Conservation (phyloP, 352 stramenopile genomes). For the Globisporangium perplexum region DNA sequence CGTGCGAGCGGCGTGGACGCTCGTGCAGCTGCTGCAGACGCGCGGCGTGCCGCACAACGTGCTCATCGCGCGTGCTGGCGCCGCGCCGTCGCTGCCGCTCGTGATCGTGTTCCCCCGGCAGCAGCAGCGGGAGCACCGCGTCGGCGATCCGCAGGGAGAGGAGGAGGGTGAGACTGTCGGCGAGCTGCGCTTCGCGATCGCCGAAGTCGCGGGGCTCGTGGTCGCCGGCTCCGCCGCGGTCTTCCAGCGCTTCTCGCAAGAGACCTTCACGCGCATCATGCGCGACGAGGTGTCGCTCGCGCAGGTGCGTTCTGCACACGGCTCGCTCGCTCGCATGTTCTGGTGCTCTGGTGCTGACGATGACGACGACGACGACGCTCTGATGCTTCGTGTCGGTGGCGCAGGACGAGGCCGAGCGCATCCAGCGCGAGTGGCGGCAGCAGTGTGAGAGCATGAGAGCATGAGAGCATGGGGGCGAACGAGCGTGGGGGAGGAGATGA, state of each 20-base stretch:
- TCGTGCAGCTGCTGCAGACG: constrained; percentile 36
- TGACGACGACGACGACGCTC: too few species aligned
- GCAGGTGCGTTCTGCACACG: constrained; percentile 18
- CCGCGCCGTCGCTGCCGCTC: constrained; percentile 1
- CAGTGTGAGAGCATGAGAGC: too few species aligned
- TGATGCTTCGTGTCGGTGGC: too few species aligned
- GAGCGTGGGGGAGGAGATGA: too few species aligned
- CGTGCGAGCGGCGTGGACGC: constrained; percentile 25
- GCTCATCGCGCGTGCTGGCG: constrained; percentile 23
- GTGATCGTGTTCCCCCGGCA: constrained; percentile 59
- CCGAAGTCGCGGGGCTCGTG: constrained; percentile 53
- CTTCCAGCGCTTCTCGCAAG: constrained; percentile 33
- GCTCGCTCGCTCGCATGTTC: too few species aligned
- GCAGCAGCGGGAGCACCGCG: constrained; percentile 42
- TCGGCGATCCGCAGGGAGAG: constrained; percentile 1
- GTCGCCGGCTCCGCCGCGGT: constrained; percentile 24
- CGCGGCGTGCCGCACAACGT: constrained; percentile 46
- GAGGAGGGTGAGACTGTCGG: not conserved
- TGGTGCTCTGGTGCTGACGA: too few species aligned
- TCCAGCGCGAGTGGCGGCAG: constrained; percentile 7
- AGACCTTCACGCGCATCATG: constrained; percentile 33
- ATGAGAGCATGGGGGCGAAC: too few species aligned
- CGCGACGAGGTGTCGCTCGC: constrained; percentile 42
- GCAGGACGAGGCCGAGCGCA: constrained; percentile 7
- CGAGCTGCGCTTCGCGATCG: constrained; percentile 47